These are phyloP conservation scores for Wickerhamomyces kurtzmanii DNA, from an alignment of 805 yeast genomes.

Conservation along the genomic window DNA sequence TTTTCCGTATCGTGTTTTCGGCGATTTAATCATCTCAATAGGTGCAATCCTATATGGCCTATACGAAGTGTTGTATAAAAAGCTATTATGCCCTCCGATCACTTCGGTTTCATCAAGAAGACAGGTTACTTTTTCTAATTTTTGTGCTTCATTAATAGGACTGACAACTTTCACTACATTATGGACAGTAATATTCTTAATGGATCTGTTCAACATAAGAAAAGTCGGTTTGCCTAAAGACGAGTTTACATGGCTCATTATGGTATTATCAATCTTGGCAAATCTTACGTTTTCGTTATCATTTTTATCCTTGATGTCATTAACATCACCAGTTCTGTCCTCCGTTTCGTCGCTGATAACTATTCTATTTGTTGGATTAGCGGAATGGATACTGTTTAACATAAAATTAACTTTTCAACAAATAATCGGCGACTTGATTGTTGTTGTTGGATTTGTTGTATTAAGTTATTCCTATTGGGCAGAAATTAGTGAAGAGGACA, in stretches of 20 bases:
- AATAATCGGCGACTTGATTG: slow-evolving; percentile 57
- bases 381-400: slow-evolving; percentile 64
- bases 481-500: slow-evolving; percentile 39
- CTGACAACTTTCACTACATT: slow-evolving; percentile 39
- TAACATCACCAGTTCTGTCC: slow-evolving; percentile 79
- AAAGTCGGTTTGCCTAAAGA: slow-evolving; percentile 41
- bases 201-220: slow-evolving; percentile 47
- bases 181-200: slow-evolving; percentile 35
- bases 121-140: slow-evolving; percentile 75
- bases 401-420: slow-evolving; percentile 45
- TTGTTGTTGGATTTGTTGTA: slow-evolving; percentile 58
- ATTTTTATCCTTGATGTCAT: slow-evolving; percentile 69
- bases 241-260: slow-evolving; percentile 29
- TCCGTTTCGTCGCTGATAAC: slow-evolving; percentile 63
- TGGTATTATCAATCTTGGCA: slow-evolving; percentile 44
- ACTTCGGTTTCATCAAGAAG: slow-evolving; percentile 51
- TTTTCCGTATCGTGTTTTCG: slow-evolving; percentile 54
- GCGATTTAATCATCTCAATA: slow-evolving; percentile 57
- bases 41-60: slow-evolving; percentile 78
- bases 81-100: slow-evolving; percentile 62
- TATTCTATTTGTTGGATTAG: slow-evolving; percentile 68
- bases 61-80: slow-evolving; percentile 78
- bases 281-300: slow-evolving; percentile 64
- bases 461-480: slow-evolving; percentile 59
- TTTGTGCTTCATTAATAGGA: slow-evolving; percentile 63